A percentile compares a stretch with the other conserved stretches of the same genome.
Evolutionary conservation across 2,329 filamentous ascomycete species (phyloP).

Genomic region (Pseudogymnoascus pannorum): DNA sequence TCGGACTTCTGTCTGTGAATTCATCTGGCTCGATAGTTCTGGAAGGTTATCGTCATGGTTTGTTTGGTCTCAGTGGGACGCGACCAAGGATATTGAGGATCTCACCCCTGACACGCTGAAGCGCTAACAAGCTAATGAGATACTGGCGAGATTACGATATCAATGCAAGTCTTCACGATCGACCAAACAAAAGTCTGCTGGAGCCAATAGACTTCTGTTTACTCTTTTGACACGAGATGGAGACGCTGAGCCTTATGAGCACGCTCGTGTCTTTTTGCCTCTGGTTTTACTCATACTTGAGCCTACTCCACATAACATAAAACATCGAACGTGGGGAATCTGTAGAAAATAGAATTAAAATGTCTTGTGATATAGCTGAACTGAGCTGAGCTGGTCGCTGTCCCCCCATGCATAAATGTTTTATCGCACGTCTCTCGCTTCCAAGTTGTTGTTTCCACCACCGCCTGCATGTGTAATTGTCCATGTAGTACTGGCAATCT

Average conservation of each 20-base stretch:
- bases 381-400: background rate
- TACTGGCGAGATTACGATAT: conserved; percentile 5
- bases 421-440: conserved; percentile 1
- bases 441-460: conserved; percentile 4
- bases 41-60: background rate
- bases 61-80: background rate
- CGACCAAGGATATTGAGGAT: background rate
- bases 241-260: background rate
- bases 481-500: background rate
- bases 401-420: background rate
- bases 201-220: conserved; percentile 7
- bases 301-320: conserved; percentile 5
- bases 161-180: conserved; percentile 4
- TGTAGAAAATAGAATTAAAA: conserved; percentile 1
- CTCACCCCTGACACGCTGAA: background rate
- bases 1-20: too few relatives aligned
- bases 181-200: background rate
- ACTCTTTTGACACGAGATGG: conserved; percentile 4
- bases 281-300: background rate
- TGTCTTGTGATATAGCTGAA: conserved; percentile 5
- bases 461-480: background rate
- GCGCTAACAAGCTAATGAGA: background rate
- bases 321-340: conserved; percentile 1
- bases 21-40: too few relatives aligned
- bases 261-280: background rate